Base-by-base conservation (phyloP, 495 filamentous ascomycete genomes). In the Poronia punctata region DNA sequence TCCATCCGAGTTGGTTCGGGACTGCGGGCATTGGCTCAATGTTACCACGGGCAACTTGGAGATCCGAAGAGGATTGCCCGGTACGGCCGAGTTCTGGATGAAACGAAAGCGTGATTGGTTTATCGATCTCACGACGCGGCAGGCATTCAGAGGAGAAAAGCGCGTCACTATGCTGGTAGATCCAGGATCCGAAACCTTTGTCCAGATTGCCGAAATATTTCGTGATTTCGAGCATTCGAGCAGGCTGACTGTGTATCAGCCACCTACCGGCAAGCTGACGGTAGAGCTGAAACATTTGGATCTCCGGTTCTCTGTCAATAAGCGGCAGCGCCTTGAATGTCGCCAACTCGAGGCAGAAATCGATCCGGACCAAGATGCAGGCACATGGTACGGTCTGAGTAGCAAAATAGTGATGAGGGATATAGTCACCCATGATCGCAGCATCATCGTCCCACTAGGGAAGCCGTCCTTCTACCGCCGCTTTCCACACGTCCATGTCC, bases 1-100 rank as follows among this genome's bases (percentile, higher is more conserved):
- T 7, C 79, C 82, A 3, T 27, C 24, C 0, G 41, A 61, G 5
- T 56, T 84, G 9, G 30, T 77, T 3, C 32, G 67, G 1, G 50
- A 70, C 12, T 75, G 66, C 27, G 49, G 68, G 1, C 82, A 86
- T 48, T 86, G 82, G 81, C 50, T 82, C 3, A 57, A 81, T 32
- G 6, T 79, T 4, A 35, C 43, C 4, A 66, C 58, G 0, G 48
- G 54, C 0, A 27, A 42, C 3, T 48, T 85, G 7, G 73, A 84
- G 41, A 70, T 80, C 25, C 61, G 78, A 0, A 70, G 66, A 2
- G 12, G 7, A 6, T 24, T 21, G 9, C 38, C 38, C 0, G 19
- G 8, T 17, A 16, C 35, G 5, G 39, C 52, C 0, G 33, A 54
- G 7, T 59, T 65, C 2, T 84, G 76, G 78, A 37, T 32, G 0